Conservation (phyloP, 2,329 filamentous ascomycete species). For the Nakataea oryzae region DNA sequence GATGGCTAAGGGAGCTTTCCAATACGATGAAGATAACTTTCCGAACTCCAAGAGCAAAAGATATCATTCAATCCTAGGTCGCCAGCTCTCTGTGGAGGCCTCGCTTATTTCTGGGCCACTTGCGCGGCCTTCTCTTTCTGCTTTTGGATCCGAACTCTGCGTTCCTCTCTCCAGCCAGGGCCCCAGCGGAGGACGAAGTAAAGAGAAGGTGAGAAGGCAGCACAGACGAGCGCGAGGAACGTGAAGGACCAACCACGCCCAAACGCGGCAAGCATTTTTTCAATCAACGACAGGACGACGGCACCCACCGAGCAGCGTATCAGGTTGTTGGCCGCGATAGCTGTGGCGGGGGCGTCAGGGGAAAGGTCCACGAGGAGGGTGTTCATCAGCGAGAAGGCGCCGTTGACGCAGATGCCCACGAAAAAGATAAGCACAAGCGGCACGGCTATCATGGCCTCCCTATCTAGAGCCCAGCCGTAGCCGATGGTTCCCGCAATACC, state of each 20-base stretch:
- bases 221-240: conserved; percentile 41
- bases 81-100: not conserved
- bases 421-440: conserved; percentile 46
- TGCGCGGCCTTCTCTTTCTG: conserved; percentile 19
- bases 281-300: conserved; percentile 46
- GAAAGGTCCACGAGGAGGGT: conserved; percentile 55
- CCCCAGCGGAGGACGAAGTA: conserved; percentile 39
- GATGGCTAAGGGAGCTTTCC: too few relatives aligned
- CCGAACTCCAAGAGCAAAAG: not conserved
- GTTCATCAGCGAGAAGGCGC: conserved; percentile 52
- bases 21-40: too few relatives aligned
- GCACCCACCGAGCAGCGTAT: conserved; percentile 52
- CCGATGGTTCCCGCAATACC: conserved; percentile 41
- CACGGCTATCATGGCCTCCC: conserved; percentile 35
- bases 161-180: conserved; percentile 33
- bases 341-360: conserved; percentile 48
- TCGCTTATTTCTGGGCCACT: conserved; percentile 1
- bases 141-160: conserved; percentile 18
- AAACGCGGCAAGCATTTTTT: conserved; percentile 44
- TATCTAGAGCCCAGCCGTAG: conserved; percentile 48
- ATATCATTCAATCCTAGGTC: not conserved
- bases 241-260: conserved; percentile 55
- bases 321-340: conserved; percentile 54
- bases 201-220: conserved; percentile 36
- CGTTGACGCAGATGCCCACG: conserved; percentile 47